Percentiles rank a stretch among this genome's conserved stretches.
phyloP scores from a whole-genome alignment of 345 rosid species.

The Cardamine occulta region DNA sequence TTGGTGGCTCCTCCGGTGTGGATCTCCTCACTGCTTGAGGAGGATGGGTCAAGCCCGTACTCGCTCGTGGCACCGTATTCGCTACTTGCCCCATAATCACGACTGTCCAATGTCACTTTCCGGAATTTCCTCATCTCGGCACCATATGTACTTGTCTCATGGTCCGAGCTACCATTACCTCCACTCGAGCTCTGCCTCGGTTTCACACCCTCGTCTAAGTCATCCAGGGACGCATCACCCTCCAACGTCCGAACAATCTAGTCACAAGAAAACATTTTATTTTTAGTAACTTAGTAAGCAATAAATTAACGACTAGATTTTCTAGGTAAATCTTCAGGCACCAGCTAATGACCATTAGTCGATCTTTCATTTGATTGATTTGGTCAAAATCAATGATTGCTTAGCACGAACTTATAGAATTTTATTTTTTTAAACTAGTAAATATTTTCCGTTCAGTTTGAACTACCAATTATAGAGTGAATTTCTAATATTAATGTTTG shows the following conservation, averaged over 20 bases:
- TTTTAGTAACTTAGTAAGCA: background rate
- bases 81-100: constrained; percentile 70
- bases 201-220: constrained; percentile 71
- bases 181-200: constrained; percentile 69
- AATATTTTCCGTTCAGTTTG: no score
- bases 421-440: no score
- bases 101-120: constrained; percentile 67
- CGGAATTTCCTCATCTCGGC: constrained; percentile 80
- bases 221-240: constrained; percentile 73
- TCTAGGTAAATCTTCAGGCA: background rate
- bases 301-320: background rate
- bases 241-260: constrained; percentile 88
- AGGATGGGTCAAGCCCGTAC: constrained; percentile 73
- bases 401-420: no score
- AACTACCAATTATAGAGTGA: no score
- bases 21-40: constrained; percentile 73
- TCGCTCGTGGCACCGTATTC: constrained; percentile 80
- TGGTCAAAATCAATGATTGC: background rate
- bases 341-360: background rate
- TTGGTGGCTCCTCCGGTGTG: constrained; percentile 7
- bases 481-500: no score
- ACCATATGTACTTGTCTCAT: constrained; percentile 71
- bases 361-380: background rate
- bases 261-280: background rate
- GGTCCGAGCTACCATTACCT: constrained; percentile 75